phyloP scores from a whole-genome alignment of 345 rosid genomes.

The Pelargonium nanum region DNA sequence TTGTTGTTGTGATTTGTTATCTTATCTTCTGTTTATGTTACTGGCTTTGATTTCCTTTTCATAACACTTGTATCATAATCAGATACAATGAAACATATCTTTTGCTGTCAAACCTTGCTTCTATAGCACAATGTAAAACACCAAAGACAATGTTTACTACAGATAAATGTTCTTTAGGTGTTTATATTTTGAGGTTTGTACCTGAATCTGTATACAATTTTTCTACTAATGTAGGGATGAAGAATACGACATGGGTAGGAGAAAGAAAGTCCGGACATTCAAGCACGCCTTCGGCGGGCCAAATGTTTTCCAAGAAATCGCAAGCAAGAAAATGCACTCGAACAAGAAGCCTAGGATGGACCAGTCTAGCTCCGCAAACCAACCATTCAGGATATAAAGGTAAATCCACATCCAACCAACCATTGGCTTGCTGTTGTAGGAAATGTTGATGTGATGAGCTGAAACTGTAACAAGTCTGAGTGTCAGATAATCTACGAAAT shows the following conservation, averaged over 20 bases:
- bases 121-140: too few relatives aligned
- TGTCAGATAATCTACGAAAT: too few relatives aligned
- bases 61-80: too few relatives aligned
- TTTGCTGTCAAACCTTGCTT: too few relatives aligned
- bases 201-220: background rate
- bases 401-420: too few relatives aligned
- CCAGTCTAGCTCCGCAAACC: constrained; percentile 24
- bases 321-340: constrained; percentile 28
- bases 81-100: too few relatives aligned
- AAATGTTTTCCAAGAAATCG: constrained; percentile 68
- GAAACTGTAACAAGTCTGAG: too few relatives aligned
- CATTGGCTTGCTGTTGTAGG: constrained; percentile 6
- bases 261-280: constrained; percentile 54
- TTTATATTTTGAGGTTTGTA: background rate
- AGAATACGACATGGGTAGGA: constrained; percentile 88
- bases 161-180: background rate
- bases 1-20: too few relatives aligned
- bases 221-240: constrained; percentile 54
- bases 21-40: too few relatives aligned
- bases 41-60: too few relatives aligned
- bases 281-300: constrained; percentile 41
- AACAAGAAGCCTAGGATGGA: constrained; percentile 31
- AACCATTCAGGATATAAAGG: constrained; percentile 43
- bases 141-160: too few relatives aligned
- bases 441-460: too few relatives aligned